phyloP scores from a whole-genome alignment of 768 basidiomycete genomes.

The Pleurotus platypus region DNA sequence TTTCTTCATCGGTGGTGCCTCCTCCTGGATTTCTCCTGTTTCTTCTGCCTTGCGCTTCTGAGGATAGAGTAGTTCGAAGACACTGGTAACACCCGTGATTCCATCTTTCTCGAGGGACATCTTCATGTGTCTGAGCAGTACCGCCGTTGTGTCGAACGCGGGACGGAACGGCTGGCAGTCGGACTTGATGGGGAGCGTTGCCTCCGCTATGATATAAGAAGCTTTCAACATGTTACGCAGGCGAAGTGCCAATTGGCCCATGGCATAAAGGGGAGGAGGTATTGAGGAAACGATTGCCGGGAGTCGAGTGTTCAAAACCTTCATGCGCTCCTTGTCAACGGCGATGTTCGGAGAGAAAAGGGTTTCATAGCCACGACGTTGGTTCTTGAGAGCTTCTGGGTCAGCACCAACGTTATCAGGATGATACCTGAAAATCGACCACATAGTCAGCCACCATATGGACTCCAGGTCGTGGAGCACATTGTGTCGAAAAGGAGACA shows the following conservation, averaged over 20 bases:
- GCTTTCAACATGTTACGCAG: background rate
- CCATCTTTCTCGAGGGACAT: too few relatives aligned
- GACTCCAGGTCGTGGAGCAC: slow-evolving; percentile 13
- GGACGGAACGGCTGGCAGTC: background rate
- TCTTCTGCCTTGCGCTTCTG: too few relatives aligned
- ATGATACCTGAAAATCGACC: background rate
- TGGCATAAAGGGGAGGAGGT: background rate
- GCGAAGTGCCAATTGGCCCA: background rate
- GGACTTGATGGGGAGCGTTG: background rate
- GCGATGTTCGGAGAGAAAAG: background rate
- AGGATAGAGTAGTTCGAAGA: too few relatives aligned
- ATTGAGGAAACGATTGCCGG: background rate
- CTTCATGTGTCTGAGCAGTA: too few relatives aligned
- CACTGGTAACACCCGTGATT: too few relatives aligned
- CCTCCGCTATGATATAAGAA: background rate
- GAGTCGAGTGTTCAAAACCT: too few relatives aligned
- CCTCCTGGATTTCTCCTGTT: too few relatives aligned
- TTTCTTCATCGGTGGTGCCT: too few relatives aligned
- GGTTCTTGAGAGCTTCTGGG: background rate
- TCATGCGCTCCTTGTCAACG: background rate
- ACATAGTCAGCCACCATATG: slow-evolving; percentile 12
- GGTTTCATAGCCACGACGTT: background rate
- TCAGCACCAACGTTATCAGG: background rate
- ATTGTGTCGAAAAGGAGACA: too few relatives aligned
- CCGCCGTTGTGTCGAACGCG: too few relatives aligned